Percentiles rank a stretch among this genome's conserved stretches.
These are phyloP conservation scores for Malus hybrid DNA, from an alignment of 331 rosid species.

Conservation along the genomic window DNA sequence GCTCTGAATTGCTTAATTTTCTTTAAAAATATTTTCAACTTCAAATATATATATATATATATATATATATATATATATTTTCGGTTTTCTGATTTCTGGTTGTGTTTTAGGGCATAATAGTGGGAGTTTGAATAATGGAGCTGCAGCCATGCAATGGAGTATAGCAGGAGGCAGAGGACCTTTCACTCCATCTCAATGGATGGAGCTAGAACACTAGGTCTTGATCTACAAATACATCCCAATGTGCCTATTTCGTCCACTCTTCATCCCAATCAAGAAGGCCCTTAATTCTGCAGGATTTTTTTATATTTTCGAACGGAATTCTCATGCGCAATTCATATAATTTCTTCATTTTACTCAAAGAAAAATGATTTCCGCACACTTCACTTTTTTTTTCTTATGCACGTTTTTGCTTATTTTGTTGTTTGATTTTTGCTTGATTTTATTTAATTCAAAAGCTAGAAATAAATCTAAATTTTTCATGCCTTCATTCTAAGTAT, in stretches of 20 bases:
- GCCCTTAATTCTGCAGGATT: constrained; percentile 67
- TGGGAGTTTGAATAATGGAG: constrained; percentile 29
- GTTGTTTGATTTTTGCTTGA: too few relatives aligned
- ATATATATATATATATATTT: too few relatives aligned
- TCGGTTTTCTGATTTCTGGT: not conserved
- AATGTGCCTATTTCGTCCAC: constrained; percentile 71
- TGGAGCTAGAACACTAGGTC: constrained; percentile 90
- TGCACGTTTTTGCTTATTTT: too few relatives aligned
- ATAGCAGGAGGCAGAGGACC: constrained; percentile 40
- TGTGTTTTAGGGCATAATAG: constrained; percentile 37
- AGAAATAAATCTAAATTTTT: too few relatives aligned
- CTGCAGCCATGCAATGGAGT: constrained; percentile 44
- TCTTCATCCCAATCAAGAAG: constrained; percentile 65
- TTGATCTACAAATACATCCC: constrained; percentile 82
- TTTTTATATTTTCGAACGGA: constrained; percentile 38
- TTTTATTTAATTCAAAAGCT: too few relatives aligned
- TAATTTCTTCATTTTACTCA: constrained; percentile 14
- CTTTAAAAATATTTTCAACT: too few relatives aligned
- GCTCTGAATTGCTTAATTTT: too few relatives aligned
- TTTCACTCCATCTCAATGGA: constrained; percentile 89
- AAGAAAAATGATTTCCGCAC: too few relatives aligned
- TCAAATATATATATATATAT: too few relatives aligned
- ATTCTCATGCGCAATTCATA: constrained; percentile 63
- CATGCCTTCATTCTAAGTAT: too few relatives aligned
- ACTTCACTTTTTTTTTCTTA: too few relatives aligned